Evolutionary conservation across 2,329 filamentous ascomycete genomes (phyloP).

Genomic region (Decorospora gaudefroyi): DNA sequence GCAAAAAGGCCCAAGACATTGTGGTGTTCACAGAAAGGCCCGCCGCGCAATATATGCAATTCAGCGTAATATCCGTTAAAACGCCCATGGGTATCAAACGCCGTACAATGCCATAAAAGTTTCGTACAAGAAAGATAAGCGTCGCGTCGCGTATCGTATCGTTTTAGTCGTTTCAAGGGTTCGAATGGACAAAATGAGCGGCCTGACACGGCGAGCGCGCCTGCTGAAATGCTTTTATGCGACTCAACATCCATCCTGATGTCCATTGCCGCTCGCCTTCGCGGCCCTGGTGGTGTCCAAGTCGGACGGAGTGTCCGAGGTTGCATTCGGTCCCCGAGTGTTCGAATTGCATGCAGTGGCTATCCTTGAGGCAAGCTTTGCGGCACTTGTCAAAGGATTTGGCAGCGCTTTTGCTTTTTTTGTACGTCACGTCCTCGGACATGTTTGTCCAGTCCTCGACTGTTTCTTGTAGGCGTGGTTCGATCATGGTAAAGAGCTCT

Average conservation of each 20-base stretch:
- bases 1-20: too few species aligned
- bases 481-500: conserved; percentile 40
- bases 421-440: conserved; percentile 35
- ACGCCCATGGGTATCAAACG: conserved; percentile 42
- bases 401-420: conserved; percentile 21
- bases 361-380: conserved; percentile 35
- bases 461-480: conserved; percentile 31
- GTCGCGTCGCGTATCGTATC: too few species aligned
- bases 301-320: conserved; percentile 34
- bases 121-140: conserved; percentile 24
- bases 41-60: conserved; percentile 17
- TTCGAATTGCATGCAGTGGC: conserved; percentile 42
- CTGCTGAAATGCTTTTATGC: conserved; percentile 39
- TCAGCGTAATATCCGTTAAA: conserved; percentile 4
- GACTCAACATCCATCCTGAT: conserved; percentile 41
- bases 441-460: conserved; percentile 44
- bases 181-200: conserved; percentile 43
- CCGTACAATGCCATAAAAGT: conserved; percentile 36
- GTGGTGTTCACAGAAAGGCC: too few species aligned
- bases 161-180: conserved; percentile 33
- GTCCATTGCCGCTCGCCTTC: conserved; percentile 30
- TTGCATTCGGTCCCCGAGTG: conserved; percentile 37
- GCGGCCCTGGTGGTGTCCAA: conserved; percentile 33
- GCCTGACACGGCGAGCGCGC: conserved; percentile 36
- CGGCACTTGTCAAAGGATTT: conserved; percentile 38